Base-by-base conservation (phyloP, 2,329 filamentous ascomycete genomes). In the Calonectria pauciramosa region DNA sequence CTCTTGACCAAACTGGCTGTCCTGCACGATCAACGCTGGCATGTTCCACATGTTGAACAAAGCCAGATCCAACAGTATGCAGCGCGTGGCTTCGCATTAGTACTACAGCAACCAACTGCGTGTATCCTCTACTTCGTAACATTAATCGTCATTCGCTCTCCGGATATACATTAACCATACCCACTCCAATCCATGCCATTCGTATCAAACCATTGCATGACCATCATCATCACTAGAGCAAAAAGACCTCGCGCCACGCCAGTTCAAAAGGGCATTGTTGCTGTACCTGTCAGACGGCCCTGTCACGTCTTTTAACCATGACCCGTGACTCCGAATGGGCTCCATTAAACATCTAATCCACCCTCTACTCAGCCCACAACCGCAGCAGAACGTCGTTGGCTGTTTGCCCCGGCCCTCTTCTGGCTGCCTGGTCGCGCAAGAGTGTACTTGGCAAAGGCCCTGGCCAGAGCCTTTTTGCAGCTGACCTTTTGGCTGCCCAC, bases 401-500 rank as follows among this genome's bases (percentile, higher is more conserved):
- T 81, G n/a, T 78, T 76, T 7, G 67, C 72, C 6, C 77, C 76
- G 14, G 76, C 51, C 68, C 75, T 80, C 71, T 78, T 80, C 64
- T 82, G 81, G 4, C 71, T 75, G n/a, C 87, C 87, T 0, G 90
- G 89, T 76, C 90, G 85, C 10, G 87, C 88, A 66, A 93, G 85
- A 1, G 93, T 95, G 83, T 99, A 99, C 88, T 99, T 99, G 82
- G 97, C 96, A 88, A 99, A 99, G 6, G 97, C 95, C 74, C 97
- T 91, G 0, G 96, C 94, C 56, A 99, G 90, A 20, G 97, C 96
- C 89, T 98, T 98, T 91, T 99, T 99, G 87, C 95, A 97, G 87
- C 95, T 98, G 81, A 99, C 92, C 88, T 99, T 99, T 85, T 99
- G 97, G 81, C 95, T 97, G 75, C 94, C 95, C 54, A 99, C 95